Percentiles rank a stretch among this genome's conserved stretches.
Evolutionary conservation across 2,329 filamentous ascomycete genomes (phyloP).

Genomic region (Phialocephala subalpina): DNA sequence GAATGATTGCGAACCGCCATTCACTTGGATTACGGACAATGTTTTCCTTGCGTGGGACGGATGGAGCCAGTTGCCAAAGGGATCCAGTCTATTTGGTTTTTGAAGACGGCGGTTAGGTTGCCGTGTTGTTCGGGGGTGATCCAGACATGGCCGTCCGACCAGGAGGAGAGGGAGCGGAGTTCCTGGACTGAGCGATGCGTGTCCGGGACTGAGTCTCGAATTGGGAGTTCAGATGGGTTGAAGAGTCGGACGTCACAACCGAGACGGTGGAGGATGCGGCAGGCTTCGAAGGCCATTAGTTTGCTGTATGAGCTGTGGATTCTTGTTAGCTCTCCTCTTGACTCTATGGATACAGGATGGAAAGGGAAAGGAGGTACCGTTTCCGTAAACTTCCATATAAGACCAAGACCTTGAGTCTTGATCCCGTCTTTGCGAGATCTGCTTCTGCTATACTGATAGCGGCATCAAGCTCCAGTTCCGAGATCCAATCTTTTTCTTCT

Average conservation of each 20-base stretch:
- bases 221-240: conserved; percentile 63
- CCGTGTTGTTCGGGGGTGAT: conserved; percentile 73
- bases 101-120: conserved; percentile 71
- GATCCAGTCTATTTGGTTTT: conserved; percentile 77
- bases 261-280: conserved; percentile 67
- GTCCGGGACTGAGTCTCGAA: conserved; percentile 69
- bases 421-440: conserved; percentile 48
- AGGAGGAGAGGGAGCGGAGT: conserved; percentile 64
- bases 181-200: conserved; percentile 68
- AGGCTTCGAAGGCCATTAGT: conserved; percentile 66
- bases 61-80: conserved; percentile 67
- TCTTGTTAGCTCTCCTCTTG: background rate
- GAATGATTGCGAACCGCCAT: conserved; percentile 71
- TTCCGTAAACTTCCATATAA: conserved; percentile 66
- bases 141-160: conserved; percentile 75
- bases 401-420: conserved; percentile 62
- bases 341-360: background rate
- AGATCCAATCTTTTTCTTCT: conserved; percentile 61
- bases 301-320: conserved; percentile 61
- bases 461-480: conserved; percentile 61
- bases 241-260: conserved; percentile 73
- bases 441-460: conserved; percentile 58
- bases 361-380: conserved; percentile 35
- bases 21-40: conserved; percentile 67
- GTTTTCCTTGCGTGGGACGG: conserved; percentile 71